Evolutionary conservation across 2,329 filamentous ascomycete species (phyloP), one percentile per base, ranked within the genome.

Genomic region (Colletotrichum shisoi): DNA sequence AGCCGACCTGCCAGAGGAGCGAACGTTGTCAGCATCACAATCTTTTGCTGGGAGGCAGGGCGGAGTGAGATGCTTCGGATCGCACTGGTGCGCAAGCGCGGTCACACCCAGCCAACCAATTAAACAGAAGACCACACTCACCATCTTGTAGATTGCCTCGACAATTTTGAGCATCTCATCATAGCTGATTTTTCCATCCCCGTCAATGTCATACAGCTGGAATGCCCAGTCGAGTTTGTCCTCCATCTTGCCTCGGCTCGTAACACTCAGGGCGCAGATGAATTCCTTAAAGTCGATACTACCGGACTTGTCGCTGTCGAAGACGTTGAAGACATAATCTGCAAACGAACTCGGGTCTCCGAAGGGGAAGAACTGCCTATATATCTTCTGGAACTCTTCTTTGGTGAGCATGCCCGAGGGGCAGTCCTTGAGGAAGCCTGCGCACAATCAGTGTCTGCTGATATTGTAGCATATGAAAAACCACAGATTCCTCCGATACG

Each of bases 211-310:
- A 80, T 99, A 99, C 72, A 99, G 85, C 83, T 99, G 94, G 82
- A 99, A 99, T 17, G 95, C 95, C 95, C 95, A 99, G 79, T 98
- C 94, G 65, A 99, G 86, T 81, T 99, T 99, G 82, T 99, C 95
- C 82, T 99, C 95, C 93, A 98, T 97, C 84, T 96, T 96, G 76
- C 95, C 95, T 73, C 95, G 89, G 80, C 93, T 96, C 57, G 95
- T 99, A 76, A 99, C 94, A 79, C 93, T 97, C 71, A 99, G 83
- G 34, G 95, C 95, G 82, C 94, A 97, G 80, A 99, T 99, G 81
- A 99, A 99, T 81, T 99, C 95, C 79, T 98, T 98, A 82, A 99
- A 99, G 82, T 99, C 95, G 77, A 99, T 99, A 73, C 92, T 94
- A 72, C 95, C 95, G 51, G 93, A 97, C 76, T 96, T 96, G 81